Conservation (phyloP, 139 green algal genomes). For the Trebouxia sp. region DNA sequence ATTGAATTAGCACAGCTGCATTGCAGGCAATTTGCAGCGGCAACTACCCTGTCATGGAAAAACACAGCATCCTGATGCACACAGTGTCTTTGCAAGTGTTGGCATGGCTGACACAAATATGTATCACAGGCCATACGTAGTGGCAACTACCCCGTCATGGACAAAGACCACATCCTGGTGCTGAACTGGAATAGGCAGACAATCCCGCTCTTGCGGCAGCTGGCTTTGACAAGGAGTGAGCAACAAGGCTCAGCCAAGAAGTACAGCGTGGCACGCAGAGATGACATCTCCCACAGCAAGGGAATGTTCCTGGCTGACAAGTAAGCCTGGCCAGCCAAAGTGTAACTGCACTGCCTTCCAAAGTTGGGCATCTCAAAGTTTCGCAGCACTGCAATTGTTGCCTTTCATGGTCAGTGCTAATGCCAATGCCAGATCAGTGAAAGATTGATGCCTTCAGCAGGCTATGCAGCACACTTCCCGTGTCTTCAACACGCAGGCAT, state of each 20-base stretch:
- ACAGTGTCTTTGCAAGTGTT: no score
- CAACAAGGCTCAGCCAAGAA: background rate
- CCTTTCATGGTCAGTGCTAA: no score
- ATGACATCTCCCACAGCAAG: background rate
- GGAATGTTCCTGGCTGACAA: slow-evolving; percentile 7
- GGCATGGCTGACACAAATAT: background rate
- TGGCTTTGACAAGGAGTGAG: slow-evolving; percentile 17
- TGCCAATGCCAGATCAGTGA: no score
- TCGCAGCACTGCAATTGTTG: no score
- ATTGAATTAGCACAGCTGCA: background rate
- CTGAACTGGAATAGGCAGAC: slow-evolving; percentile 39
- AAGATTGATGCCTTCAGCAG: no score
- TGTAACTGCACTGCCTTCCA: no score
- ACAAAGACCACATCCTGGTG: slow-evolving; percentile 33
- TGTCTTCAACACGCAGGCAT: no score
- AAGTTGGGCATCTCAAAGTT: no score
- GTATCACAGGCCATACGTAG: slow-evolving; percentile 20
- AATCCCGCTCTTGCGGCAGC: slow-evolving; percentile 35
- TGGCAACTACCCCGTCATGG: slow-evolving; percentile 36
- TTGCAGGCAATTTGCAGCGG: background rate
- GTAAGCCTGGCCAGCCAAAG: no score
- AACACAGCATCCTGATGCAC: slow-evolving; percentile 32
- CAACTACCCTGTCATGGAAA: slow-evolving; percentile 28
- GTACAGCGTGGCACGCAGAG: background rate
- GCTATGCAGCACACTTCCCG: no score